These are phyloP conservation scores for Argentina anserina DNA, from an alignment of 306 rosid species.

Conservation along the genomic window DNA sequence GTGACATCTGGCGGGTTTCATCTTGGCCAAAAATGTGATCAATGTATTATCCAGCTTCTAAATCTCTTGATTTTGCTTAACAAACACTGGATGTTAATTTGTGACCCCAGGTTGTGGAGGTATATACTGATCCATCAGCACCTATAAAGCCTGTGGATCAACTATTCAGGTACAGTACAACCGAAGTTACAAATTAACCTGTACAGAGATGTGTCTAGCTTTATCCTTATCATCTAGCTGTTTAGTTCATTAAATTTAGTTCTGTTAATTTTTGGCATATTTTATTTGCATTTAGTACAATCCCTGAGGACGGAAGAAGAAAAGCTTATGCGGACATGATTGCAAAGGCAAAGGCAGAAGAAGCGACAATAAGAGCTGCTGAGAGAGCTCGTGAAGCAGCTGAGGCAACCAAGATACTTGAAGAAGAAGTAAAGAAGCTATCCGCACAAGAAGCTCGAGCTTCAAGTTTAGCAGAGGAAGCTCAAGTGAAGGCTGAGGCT, in stretches of 20 bases:
- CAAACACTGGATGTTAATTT: not conserved
- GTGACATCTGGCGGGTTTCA: not conserved
- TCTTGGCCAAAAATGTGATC: not conserved
- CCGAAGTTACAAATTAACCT: not conserved
- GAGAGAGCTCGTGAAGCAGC: constrained; percentile 59
- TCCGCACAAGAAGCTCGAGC: constrained; percentile 48
- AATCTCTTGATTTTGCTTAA: not conserved
- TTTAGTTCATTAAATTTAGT: not conserved
- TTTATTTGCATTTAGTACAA: constrained; percentile 41
- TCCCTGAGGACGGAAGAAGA: constrained; percentile 90
- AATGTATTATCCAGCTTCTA: not conserved
- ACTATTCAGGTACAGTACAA: constrained; percentile 76
- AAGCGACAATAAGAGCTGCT: constrained; percentile 58
- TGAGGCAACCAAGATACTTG: constrained; percentile 49
- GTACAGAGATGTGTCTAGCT: not conserved
- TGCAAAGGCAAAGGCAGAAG: constrained; percentile 76
- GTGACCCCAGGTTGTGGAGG: constrained; percentile 66
- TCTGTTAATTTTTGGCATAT: not conserved
- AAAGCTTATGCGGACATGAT: constrained; percentile 60
- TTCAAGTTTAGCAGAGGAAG: constrained; percentile 51
- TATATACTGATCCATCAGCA: constrained; percentile 65
- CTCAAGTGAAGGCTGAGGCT: constrained; percentile 49
- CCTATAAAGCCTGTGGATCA: constrained; percentile 59
- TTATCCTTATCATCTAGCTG: not conserved
- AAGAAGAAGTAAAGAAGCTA: constrained; percentile 56